phyloP scores from a whole-genome alignment of 1,284 basidiomycete genomes.

The Cryptococcus amylolentus region DNA sequence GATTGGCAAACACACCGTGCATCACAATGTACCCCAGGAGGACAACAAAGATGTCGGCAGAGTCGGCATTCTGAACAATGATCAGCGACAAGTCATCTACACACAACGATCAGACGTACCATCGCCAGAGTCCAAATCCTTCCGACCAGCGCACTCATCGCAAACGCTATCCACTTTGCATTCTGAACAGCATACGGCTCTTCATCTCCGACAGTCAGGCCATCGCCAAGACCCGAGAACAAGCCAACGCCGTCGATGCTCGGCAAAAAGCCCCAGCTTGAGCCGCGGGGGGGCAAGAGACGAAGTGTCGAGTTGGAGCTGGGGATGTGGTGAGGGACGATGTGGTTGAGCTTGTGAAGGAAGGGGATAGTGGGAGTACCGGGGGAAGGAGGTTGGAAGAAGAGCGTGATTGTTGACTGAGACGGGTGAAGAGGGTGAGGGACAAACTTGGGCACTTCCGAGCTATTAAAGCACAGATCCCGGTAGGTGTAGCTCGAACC shows the following conservation, averaged over 20 bases:
- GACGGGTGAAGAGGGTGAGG: constrained; percentile 39
- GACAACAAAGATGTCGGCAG: constrained; percentile 91
- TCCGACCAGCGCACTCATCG: constrained; percentile 69
- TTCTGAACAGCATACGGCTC: constrained; percentile 62
- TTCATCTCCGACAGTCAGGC: constrained; percentile 15
- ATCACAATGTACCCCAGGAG: constrained; percentile 93
- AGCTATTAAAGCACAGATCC: constrained; percentile 37
- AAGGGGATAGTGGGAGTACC: constrained; percentile 63
- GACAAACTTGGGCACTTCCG: constrained; percentile 20
- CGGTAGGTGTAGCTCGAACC: constrained; percentile 38
- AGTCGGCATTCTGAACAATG: constrained; percentile 73
- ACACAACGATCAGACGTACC: constrained; percentile 52
- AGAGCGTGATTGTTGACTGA: constrained; percentile 39
- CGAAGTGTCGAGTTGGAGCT: constrained; percentile 37
- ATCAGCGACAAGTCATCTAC: constrained; percentile 8
- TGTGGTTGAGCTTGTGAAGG: constrained; percentile 45
- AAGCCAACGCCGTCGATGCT: constrained; percentile 38
- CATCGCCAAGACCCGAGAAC: constrained; percentile 34
- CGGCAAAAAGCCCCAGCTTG: constrained; percentile 42
- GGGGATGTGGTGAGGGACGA: constrained; percentile 44
- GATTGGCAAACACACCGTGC: constrained; percentile 89
- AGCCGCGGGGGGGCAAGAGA: constrained; percentile 16
- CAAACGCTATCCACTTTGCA: constrained; percentile 81
- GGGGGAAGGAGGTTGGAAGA: constrained; percentile 39
- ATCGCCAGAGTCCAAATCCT: constrained; percentile 84